Evolutionary conservation across 2,329 filamentous ascomycete genomes (phyloP).

Genomic region (Fusarium odoratissimum): DNA sequence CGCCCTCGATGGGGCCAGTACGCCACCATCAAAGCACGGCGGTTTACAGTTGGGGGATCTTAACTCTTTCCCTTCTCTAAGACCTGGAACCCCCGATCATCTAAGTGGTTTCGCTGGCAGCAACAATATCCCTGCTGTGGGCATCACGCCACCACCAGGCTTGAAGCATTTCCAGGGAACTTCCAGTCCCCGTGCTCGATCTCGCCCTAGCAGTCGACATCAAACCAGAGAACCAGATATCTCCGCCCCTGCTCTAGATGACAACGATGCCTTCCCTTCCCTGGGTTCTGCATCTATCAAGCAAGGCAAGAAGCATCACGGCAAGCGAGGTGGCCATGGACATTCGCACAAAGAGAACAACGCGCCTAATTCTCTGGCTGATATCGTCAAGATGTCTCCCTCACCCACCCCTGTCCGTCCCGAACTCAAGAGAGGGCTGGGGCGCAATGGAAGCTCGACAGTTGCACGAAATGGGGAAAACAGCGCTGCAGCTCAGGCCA

Average conservation of each 20-base stretch:
- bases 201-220: conserved; percentile 86
- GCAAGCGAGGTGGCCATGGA: conserved; percentile 86
- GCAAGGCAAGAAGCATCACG: conserved; percentile 89
- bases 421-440: conserved; percentile 66
- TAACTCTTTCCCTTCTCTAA: conserved; percentile 84
- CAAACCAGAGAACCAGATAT: conserved; percentile 68
- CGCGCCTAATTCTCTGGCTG: conserved; percentile 82
- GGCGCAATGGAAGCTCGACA: conserved; percentile 73
- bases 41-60: conserved; percentile 85
- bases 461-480: conserved; percentile 78
- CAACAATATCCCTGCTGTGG: conserved; percentile 63
- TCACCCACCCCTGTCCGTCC: conserved; percentile 77
- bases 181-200: conserved; percentile 77
- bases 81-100: conserved; percentile 69
- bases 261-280: conserved; percentile 94
- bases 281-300: conserved; percentile 82
- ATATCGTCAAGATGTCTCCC: conserved; percentile 95
- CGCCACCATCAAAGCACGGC: conserved; percentile 71
- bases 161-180: conserved; percentile 72
- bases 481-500: conserved; percentile 83
- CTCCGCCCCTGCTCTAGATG: conserved; percentile 83
- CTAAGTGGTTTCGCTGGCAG: conserved; percentile 65
- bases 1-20: conserved; percentile 74
- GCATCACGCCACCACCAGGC: conserved; percentile 75
- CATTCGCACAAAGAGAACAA: conserved; percentile 76